Conservation (phyloP, 2,329 filamentous ascomycete genomes). For the Fusarium tanahbumbuense region DNA sequence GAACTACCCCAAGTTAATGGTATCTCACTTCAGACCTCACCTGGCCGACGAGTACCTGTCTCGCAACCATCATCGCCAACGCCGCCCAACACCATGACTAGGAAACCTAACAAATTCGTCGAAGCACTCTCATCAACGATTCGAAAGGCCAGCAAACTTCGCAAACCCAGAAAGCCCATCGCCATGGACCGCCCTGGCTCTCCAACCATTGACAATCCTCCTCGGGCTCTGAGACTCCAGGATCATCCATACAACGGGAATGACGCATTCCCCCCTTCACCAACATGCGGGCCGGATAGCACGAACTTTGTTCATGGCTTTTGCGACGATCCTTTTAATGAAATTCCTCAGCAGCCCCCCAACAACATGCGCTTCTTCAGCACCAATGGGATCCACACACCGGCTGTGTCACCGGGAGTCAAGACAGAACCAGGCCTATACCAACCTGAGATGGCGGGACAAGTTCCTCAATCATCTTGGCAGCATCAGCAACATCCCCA, state of each 20-base stretch:
- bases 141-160: constrained; percentile 54
- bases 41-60: constrained; percentile 46
- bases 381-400: constrained; percentile 51
- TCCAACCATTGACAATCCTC: constrained; percentile 50
- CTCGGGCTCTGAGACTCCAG: constrained; percentile 51
- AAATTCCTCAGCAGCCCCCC: constrained; percentile 45
- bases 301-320: constrained; percentile 52
- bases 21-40: constrained; percentile 57
- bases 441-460: constrained; percentile 37
- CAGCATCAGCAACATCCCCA: constrained; percentile 42
- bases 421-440: constrained; percentile 49
- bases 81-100: constrained; percentile 47
- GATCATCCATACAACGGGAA: constrained; percentile 42
- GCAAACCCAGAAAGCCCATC: constrained; percentile 46
- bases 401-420: constrained; percentile 54
- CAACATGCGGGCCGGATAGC: constrained; percentile 45
- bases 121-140: constrained; percentile 57
- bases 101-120: constrained; percentile 55
- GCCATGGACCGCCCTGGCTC: constrained; percentile 46
- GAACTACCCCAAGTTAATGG: constrained; percentile 60
- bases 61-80: constrained; percentile 51
- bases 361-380: constrained; percentile 49
- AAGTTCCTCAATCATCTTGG: constrained; percentile 33
- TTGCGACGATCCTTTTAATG: constrained; percentile 55
- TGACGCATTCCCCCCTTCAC: constrained; percentile 43